Conservation (phyloP, 2,329 filamentous ascomycete genomes). For the Pyrenophora graminea region DNA sequence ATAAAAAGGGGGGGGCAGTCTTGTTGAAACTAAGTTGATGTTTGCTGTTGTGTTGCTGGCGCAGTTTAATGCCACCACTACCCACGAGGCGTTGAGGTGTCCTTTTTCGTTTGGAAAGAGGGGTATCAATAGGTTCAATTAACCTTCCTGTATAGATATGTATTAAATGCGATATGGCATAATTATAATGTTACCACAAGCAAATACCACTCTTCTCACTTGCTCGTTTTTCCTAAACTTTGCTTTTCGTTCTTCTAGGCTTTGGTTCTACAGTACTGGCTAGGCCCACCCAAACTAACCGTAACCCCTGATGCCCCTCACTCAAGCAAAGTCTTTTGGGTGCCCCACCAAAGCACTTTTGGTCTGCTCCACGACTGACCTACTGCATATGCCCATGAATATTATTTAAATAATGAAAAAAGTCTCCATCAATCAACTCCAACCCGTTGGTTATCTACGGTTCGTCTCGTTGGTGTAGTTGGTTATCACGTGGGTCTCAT, state of each 20-base stretch:
- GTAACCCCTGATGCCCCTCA: background rate
- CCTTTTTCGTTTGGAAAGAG: background rate
- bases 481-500: slow-evolving; percentile 47
- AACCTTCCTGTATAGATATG: slow-evolving; percentile 7
- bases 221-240: background rate
- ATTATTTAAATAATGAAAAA: background rate
- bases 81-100: slow-evolving; percentile 5
- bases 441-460: background rate
- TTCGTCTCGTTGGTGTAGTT: slow-evolving; percentile 43
- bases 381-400: background rate
- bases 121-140: background rate
- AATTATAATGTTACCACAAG: slow-evolving; percentile 10
- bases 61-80: background rate
- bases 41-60: slow-evolving; percentile 5
- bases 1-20: background rate
- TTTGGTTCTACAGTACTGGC: no score
- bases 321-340: background rate
- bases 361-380: no score
- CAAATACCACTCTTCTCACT: background rate
- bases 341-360: background rate
- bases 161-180: slow-evolving; percentile 11
- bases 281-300: no score
- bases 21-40: background rate
- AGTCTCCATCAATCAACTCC: slow-evolving; percentile 9
- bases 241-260: background rate